Percentiles rank a stretch among this genome's conserved stretches.
Conservation (phyloP, 192 early-diverging fungal genomes). For the Pecoramyces ruminantium region DNA sequence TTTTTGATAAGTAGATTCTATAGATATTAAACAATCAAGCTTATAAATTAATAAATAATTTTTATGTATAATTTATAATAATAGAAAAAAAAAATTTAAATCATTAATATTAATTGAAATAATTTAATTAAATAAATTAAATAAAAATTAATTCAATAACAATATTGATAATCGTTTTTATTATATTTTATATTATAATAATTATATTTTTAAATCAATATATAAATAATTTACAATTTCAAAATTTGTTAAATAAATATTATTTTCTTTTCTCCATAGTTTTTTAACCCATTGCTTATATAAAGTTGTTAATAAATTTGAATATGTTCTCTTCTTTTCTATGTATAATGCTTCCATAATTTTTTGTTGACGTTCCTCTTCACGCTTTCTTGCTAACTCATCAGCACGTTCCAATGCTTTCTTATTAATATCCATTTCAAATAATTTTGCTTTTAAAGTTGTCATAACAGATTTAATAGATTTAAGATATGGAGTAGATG, state of each 20-base stretch:
- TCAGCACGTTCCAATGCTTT: slow-evolving; percentile 16
- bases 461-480: slow-evolving; percentile 11
- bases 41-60: neutral
- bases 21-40: neutral
- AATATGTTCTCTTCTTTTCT: slow-evolving; percentile 13
- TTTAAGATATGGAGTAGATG: slow-evolving; percentile 14
- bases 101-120: too few relatives aligned
- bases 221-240: neutral
- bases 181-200: too few relatives aligned
- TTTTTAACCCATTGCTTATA: slow-evolving; percentile 7
- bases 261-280: neutral
- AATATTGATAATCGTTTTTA: too few relatives aligned
- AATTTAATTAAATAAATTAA: too few relatives aligned
- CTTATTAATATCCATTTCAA: slow-evolving; percentile 17
- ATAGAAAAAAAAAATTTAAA: too few relatives aligned
- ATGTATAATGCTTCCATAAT: slow-evolving; percentile 12
- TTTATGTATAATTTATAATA: too few relatives aligned
- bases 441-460: slow-evolving; percentile 17
- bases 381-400: slow-evolving; percentile 15
- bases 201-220: too few relatives aligned
- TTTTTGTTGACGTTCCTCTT: slow-evolving; percentile 12
- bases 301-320: slow-evolving; percentile 16
- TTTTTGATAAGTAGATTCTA: neutral
- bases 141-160: too few relatives aligned
- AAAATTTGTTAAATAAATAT: neutral